Evolutionary conservation across 495 filamentous ascomycete species (phyloP).

Genomic region (Penicillium alfredii): DNA sequence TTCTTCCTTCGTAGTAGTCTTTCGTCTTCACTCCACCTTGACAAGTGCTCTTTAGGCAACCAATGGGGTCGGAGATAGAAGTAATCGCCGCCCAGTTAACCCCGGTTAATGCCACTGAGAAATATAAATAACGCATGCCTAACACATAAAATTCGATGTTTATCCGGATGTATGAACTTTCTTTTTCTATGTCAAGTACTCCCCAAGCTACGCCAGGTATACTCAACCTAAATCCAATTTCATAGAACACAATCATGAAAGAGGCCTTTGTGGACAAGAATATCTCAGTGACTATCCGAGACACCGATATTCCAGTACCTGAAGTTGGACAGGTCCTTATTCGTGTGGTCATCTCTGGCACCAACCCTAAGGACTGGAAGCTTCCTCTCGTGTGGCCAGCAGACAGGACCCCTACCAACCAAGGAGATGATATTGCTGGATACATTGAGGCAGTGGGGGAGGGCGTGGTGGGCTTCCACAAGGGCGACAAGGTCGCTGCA

Average conservation of each 20-base stretch:
- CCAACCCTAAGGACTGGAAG: slow-evolving; percentile 80
- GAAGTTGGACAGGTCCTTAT: slow-evolving; percentile 61
- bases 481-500: slow-evolving; percentile 63
- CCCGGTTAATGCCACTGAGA: too few relatives aligned
- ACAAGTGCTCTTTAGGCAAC: too few relatives aligned
- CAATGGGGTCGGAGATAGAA: too few relatives aligned
- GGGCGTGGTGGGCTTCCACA: slow-evolving; percentile 51
- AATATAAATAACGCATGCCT: too few relatives aligned
- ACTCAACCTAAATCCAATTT: background rate
- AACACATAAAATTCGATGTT: too few relatives aligned
- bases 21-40: too few relatives aligned
- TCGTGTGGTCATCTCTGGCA: slow-evolving; percentile 61
- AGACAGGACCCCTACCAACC: slow-evolving; percentile 34
- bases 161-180: too few relatives aligned
- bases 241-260: slow-evolving; percentile 44
- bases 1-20: too few relatives aligned
- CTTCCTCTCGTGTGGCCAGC: slow-evolving; percentile 10
- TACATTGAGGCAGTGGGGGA: slow-evolving; percentile 54
- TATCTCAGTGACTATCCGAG: slow-evolving; percentile 52
- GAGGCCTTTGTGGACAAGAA: slow-evolving; percentile 52
- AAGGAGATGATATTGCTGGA: slow-evolving; percentile 69
- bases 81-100: too few relatives aligned
- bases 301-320: slow-evolving; percentile 56
- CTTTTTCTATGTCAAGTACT: too few relatives aligned
- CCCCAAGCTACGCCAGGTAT: background rate